Percentiles rank a stretch among this genome's conserved stretches.
Conservation (phyloP, 2,329 filamentous ascomycete species). For the Lithohypha guttulata region DNA sequence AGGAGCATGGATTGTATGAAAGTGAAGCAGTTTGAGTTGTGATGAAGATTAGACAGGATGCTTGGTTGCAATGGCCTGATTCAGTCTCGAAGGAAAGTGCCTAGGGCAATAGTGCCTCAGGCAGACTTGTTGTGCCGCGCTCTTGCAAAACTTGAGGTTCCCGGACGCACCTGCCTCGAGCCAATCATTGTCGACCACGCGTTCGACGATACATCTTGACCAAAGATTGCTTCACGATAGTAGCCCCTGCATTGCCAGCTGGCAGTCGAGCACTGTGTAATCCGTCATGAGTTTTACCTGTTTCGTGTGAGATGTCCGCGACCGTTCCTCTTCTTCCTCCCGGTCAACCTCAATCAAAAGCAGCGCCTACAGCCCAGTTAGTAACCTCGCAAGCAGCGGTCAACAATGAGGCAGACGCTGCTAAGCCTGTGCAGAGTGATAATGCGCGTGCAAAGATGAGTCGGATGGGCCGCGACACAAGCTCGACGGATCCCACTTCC, state of each 20-base stretch:
- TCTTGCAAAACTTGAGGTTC: neutral
- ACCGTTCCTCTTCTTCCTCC: constrained; percentile 22
- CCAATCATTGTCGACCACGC: constrained; percentile 9
- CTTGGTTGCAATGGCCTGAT: too few species aligned
- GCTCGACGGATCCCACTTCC: constrained; percentile 43
- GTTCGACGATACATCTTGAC: constrained; percentile 6
- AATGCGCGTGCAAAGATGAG: neutral
- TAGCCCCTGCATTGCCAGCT: constrained; percentile 11
- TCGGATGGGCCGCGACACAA: neutral
- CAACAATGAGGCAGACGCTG: constrained; percentile 24
- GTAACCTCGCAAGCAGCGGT: constrained; percentile 16
- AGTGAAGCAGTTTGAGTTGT: too few species aligned
- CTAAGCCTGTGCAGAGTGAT: constrained; percentile 10
- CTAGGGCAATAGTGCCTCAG: too few species aligned
- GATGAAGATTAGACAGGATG: too few species aligned
- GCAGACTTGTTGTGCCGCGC: too few species aligned
- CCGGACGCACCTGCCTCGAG: neutral
- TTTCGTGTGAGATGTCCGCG: constrained; percentile 8
- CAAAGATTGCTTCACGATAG: constrained; percentile 6
- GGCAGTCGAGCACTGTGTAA: constrained; percentile 3
- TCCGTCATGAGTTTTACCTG: constrained; percentile 8
- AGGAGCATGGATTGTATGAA: too few species aligned
- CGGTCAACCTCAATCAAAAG: constrained; percentile 26
- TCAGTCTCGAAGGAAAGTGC: too few species aligned
- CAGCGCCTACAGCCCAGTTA: constrained; percentile 27